Percentiles rank a stretch among this genome's conserved stretches.
Conservation (phyloP, 768 basidiomycete species). For the Podaxis carcinomalis region DNA sequence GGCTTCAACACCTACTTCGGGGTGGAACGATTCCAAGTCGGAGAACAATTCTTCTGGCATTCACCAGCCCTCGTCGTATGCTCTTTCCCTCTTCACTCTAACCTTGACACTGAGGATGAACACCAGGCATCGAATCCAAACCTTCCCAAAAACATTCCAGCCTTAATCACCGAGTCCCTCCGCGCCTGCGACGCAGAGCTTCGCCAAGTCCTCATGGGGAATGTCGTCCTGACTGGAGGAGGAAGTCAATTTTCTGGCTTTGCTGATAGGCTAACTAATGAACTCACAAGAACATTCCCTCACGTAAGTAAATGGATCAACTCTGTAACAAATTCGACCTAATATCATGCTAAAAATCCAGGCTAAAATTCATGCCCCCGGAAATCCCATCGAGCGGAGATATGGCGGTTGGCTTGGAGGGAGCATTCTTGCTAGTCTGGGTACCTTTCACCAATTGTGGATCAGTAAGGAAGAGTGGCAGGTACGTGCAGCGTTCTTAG, state of each 20-base stretch:
- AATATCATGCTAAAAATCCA: constrained; percentile 21
- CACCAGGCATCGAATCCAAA: constrained; percentile 51
- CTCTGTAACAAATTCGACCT: neutral
- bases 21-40: constrained; percentile 73
- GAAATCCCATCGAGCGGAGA: constrained; percentile 83
- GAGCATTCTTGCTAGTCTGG: constrained; percentile 89
- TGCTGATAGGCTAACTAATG: constrained; percentile 74
- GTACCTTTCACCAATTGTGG: constrained; percentile 98
- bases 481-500: constrained; percentile 37
- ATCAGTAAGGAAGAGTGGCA: constrained; percentile 93
- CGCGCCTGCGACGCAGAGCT: constrained; percentile 88
- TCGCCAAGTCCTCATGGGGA: constrained; percentile 84
- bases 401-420: constrained; percentile 97
- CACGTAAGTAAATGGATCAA: constrained; percentile 54
- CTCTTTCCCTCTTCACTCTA: constrained; percentile 10
- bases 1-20: constrained; percentile 87
- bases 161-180: constrained; percentile 74
- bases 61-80: constrained; percentile 49
- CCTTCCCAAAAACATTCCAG: constrained; percentile 71
- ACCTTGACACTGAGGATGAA: constrained; percentile 4
- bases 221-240: constrained; percentile 95
- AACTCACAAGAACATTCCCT: constrained; percentile 70
- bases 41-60: constrained; percentile 89
- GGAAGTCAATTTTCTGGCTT: constrained; percentile 86
- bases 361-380: constrained; percentile 91